Evolutionary conservation across 495 filamentous ascomycete genomes (phyloP).

Genomic region (Penicillium coprophilum): DNA sequence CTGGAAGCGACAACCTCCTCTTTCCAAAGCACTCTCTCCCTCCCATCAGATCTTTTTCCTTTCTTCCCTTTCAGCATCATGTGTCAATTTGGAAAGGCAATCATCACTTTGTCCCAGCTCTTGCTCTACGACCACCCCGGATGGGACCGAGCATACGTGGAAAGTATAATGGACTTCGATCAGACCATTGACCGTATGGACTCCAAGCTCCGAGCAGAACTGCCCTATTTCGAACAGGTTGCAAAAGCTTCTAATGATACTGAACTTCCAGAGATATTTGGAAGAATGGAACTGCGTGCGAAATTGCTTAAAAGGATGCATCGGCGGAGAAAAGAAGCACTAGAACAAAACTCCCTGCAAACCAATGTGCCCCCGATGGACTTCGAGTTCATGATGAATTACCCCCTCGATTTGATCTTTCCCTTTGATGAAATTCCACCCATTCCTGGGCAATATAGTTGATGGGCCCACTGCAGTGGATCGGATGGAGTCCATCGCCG

Average conservation of each 20-base stretch:
- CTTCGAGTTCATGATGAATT: slow-evolving; percentile 16
- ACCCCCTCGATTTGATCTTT: slow-evolving; percentile 19
- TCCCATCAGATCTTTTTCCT: slow-evolving; percentile 19
- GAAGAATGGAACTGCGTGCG: slow-evolving; percentile 14
- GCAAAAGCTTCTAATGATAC: not conserved
- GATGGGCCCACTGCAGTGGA: not conserved
- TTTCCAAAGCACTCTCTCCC: slow-evolving; percentile 27
- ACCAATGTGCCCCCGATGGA: slow-evolving; percentile 5
- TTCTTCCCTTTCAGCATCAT: slow-evolving; percentile 28
- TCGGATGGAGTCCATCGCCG: not conserved
- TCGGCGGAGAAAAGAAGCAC: slow-evolving; percentile 13
- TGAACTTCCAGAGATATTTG: slow-evolving; percentile 20
- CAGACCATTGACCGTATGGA: slow-evolving; percentile 4
- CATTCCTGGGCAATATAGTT: not conserved
- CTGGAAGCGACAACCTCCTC: slow-evolving; percentile 31
- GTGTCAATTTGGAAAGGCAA: slow-evolving; percentile 24
- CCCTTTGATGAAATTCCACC: slow-evolving; percentile 10
- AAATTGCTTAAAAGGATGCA: slow-evolving; percentile 22
- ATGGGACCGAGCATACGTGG: slow-evolving; percentile 26
- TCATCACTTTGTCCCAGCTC: slow-evolving; percentile 33
- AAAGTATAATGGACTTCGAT: slow-evolving; percentile 18
- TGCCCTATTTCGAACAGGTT: not conserved
- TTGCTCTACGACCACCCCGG: slow-evolving; percentile 24
- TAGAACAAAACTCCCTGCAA: slow-evolving; percentile 4
- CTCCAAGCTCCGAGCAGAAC: slow-evolving; percentile 17